Evolutionary conservation across 371 early-diverging fungal species (phyloP), one percentile per base, ranked within the genome.

Genomic region (Mortierella sp.): DNA sequence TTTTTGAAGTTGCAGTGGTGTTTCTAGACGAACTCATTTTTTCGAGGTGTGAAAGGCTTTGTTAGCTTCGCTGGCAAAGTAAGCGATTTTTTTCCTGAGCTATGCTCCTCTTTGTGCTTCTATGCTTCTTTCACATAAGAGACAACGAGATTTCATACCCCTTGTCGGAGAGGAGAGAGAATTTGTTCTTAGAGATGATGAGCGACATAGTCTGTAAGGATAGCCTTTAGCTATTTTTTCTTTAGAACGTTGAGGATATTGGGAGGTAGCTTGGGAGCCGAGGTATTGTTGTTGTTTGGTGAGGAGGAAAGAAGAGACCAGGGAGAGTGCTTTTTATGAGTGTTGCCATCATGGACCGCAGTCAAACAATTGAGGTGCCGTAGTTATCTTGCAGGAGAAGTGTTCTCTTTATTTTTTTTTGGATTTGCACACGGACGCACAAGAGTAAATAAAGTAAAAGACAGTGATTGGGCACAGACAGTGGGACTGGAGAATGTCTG

Each of bases 101-200:
- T 13, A 8, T 47, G 13, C 8, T 47, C 52, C 19, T 63, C 34
- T 24, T 42, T 68, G 68, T 42, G 3, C 16, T 16, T 16, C 21
- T 42, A 24, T 11, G 42, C 1, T 21, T 38, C 2, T 10, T 38
- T 21, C 68, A 68, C 21, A 24, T 38, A 3, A 16, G 19, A 8
- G 21, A 38, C 1, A 34, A 19, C 21, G 38, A 14, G 34, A 14
- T 21, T 31, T 31, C 50, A 50, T 68, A 68, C 68, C 68, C 68
- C 42, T 68, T 68, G 42, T 68, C 68, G 42, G 42, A 24, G 68
- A 68, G 68, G 24, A 68, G 34, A 68, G 21, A 68, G 68, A 34
- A 68, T 42, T 68, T 68, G 68, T 68, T 68, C 68, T 42, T 68
- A 42, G 42, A 38, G 44, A 68, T 68, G 42, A 68, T 68, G 24